phyloP scores from a whole-genome alignment of 805 yeast species.

The Candida odintsovae region DNA sequence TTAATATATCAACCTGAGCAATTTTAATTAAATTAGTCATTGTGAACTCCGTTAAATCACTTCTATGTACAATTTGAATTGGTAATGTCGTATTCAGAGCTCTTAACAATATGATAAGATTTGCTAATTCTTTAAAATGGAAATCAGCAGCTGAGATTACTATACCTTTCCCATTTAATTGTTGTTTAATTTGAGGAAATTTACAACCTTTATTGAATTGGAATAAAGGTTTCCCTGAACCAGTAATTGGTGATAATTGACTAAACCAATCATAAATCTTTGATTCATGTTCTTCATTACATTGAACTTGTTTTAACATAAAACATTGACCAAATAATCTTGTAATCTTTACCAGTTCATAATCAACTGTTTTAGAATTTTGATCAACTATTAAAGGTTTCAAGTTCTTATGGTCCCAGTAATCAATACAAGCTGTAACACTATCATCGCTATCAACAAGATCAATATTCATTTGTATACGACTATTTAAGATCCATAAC shows the following conservation, averaged over 20 bases:
- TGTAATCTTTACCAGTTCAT: not conserved
- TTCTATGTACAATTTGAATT: slow-evolving; percentile 25
- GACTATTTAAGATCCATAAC: not conserved
- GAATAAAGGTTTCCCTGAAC: not conserved
- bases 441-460: not conserved
- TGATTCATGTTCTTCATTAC: slow-evolving; percentile 1
- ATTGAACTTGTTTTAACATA: not conserved
- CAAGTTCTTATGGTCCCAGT: not conserved
- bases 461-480: not conserved
- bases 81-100: slow-evolving; percentile 27
- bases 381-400: not conserved
- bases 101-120: slow-evolving; percentile 35
- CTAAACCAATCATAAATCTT: slow-evolving; percentile 5
- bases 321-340: slow-evolving; percentile 5
- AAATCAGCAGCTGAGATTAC: slow-evolving; percentile 26
- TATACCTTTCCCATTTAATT: slow-evolving; percentile 22
- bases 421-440: not conserved
- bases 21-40: slow-evolving; percentile 17
- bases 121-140: slow-evolving; percentile 23
- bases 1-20: not conserved
- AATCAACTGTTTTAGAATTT: not conserved
- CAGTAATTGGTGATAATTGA: not conserved
- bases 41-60: slow-evolving; percentile 26
- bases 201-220: not conserved
- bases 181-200: not conserved